Evolutionary conservation across 139 green algal genomes (phyloP), one percentile per base, ranked within the genome.

Genomic region (Dunaliella sp.): DNA sequence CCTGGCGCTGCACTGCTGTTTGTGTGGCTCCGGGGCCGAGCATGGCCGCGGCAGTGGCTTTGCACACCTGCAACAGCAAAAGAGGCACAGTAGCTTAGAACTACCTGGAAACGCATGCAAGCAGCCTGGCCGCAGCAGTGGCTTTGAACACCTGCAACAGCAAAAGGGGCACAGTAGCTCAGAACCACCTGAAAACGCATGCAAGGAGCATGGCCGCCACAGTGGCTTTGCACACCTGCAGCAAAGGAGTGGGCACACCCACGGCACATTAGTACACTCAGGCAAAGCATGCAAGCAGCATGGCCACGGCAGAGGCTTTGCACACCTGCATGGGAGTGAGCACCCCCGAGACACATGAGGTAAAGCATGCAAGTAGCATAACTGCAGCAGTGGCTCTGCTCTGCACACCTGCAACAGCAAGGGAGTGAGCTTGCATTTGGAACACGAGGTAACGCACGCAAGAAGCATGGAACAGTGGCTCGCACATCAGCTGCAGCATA

Each of bases 181-280:
- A 65, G 7, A 16, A 65, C 7, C 48, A n/a, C n/a, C n/a, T n/a
- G n/a, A n/a, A n/a, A n/a, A n/a, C 7, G 48, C 48, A 65, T 26
- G 48, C 48, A 65, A 36, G 65, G 36, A 88, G 28, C 38, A 59
- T 30, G 26, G 86, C 86, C 81, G 86, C 86, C 34, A 81, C 86
- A 36, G 84, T 80, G 31, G 86, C 86, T 0, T 57, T 34, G 32
- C 81, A 89, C 82, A 86, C 86, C 86, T 88, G 84, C 80, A 83
- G 81, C 1, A 72, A 72, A n/a, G 85, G 38, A 22, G 84, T 35
- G 26, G 30, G 75, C 7, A 80, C 75, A 31, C 7, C 75, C 21
- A 33, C 75, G 75, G 31, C 79, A 22, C 79, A n/a, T n/a, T n/a
- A n/a, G n/a, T n/a, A n/a, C n/a, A n/a, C n/a, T n/a, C n/a, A n/a